Base-by-base conservation (phyloP, 495 filamentous ascomycete genomes). In the Durotheca rogersii region DNA sequence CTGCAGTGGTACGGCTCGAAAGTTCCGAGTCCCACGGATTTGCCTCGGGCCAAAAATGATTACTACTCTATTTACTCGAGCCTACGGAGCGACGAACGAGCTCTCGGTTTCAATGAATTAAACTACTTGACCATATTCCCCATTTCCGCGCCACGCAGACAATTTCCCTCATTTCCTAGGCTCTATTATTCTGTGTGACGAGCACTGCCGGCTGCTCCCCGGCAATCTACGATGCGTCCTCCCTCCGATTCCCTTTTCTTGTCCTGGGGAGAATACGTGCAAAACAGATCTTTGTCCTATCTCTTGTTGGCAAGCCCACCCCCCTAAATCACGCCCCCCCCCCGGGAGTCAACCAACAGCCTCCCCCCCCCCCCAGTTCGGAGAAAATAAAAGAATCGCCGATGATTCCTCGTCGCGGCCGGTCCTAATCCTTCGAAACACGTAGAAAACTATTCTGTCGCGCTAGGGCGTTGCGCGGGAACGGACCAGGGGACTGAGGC, bases 401-500 rank as follows among this genome's bases (percentile, higher is more conserved):
- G 41, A 38, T 37, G 18, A 41, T 53, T 48, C 17, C 34, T 39
- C 38, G 35, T 39, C 7, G 48, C 37, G 38, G 38, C 54, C 43
- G 52, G 51, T 37, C 35, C 35, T 29, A 23, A 53, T 53, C 49
- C 55, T 58, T 58, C 56, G 56, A 59, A 59, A 53, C 55, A 41
- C 40, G 53, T 53, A 50, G 50, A 59, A 59, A 53, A 47, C 40
- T 53, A 46, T 45, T 49, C 46, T 49, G 32, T 44, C 32, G 56
- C 52, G 45, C 50, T 54, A 59, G 50, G 56, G 45, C 45, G 33
- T 58, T 59, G 44, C 56, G 56, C 56, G 56, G 56, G 45, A 58
- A 53, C 56, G 56, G 49, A 59, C 56, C 56, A 50, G 56, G 55
- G 54, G 43, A 21, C 53, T 45, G 43, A 59, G 56, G 56, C 56